These are phyloP conservation scores for Triticum dicoccoides DNA, from an alignment of 176 grass and related monocot species.

Conservation along the genomic window DNA sequence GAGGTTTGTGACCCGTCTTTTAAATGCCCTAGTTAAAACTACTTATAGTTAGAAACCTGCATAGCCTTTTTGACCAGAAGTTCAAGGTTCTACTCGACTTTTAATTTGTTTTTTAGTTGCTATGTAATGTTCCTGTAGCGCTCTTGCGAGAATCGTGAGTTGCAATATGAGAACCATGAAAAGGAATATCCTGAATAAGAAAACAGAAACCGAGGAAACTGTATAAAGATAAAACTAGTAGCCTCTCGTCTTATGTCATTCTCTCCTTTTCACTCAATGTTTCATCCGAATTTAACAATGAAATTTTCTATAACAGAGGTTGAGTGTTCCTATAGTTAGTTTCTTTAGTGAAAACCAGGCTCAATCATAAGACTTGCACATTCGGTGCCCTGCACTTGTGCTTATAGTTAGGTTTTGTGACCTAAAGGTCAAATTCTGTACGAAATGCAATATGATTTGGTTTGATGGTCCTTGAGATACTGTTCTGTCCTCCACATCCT, in stretches of 20 bases:
- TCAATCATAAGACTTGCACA: too few species aligned
- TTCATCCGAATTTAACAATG: too few species aligned
- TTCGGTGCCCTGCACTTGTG: neutral
- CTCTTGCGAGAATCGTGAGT: neutral
- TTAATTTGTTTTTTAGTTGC: constrained; percentile 11
- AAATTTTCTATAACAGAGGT: too few species aligned
- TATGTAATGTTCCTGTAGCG: neutral
- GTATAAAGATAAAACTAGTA: too few species aligned
- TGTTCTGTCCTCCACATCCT: constrained; percentile 5
- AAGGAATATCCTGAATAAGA: neutral
- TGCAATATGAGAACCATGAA: neutral
- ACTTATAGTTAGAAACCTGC: neutral
- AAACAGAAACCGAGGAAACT: neutral
- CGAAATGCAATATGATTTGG: neutral
- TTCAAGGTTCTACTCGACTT: neutral
- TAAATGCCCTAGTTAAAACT: constrained; percentile 5
- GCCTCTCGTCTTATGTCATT: too few species aligned
- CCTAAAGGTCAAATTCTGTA: neutral
- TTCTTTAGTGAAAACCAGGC: too few species aligned
- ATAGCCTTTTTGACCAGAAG: neutral
- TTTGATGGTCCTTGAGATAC: constrained; percentile 8
- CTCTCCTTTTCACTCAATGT: too few species aligned
- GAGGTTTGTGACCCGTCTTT: constrained; percentile 43
- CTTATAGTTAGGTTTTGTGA: neutral
- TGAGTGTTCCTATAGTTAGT: too few species aligned